Base-by-base conservation (phyloP, 768 basidiomycete species). In the Xerocomus brunneocitrinus region DNA sequence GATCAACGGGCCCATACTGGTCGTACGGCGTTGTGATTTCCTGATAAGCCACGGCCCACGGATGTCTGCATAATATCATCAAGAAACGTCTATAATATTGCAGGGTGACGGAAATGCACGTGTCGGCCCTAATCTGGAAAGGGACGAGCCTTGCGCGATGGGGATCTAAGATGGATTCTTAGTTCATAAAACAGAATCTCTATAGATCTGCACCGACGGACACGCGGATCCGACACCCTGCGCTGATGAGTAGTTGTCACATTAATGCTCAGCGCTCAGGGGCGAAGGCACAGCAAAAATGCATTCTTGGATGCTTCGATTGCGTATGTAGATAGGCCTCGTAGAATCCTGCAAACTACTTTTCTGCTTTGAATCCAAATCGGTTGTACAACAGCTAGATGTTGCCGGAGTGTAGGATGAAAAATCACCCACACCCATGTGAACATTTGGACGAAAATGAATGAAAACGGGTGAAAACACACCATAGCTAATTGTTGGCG, bases 291-390 rank as follows among this genome's bases (percentile, higher is more conserved):
- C 52, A 92, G 70, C 44, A 82, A 76, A 68, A 91, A 87, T 6
- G 89, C 90, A 64, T 92, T 91, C 69, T 85, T 89, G 5, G 89
- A 91, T 4, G 78, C 79, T 50, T 79, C 16, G 87, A 88, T 25
- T 81, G 73, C 3, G 80, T 69, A 60, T 85, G 81, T n/a, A 91
- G 73, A 65, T 91, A 91, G 41, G 84, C 77, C 41, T 88, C 85
- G 58, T 92, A 92, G 61, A 92, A 91, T 19, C 86, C 87, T 22
- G 80, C 82, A 22, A 91, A 77, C 54, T 91, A 91, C 63, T 87
- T 88, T 69, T 91, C 89, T 0, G 87, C 86, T 59, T 92, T 91
- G 76, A 92, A 91, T 27, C 90, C 89, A 60, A 92, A 91, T 47
- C 82, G 84, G 57, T 92, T 91, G 70, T 91, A 92, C 16, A 92